Base-by-base conservation (phyloP, 2,329 filamentous ascomycete species). In the Lachnellula hyalina region DNA sequence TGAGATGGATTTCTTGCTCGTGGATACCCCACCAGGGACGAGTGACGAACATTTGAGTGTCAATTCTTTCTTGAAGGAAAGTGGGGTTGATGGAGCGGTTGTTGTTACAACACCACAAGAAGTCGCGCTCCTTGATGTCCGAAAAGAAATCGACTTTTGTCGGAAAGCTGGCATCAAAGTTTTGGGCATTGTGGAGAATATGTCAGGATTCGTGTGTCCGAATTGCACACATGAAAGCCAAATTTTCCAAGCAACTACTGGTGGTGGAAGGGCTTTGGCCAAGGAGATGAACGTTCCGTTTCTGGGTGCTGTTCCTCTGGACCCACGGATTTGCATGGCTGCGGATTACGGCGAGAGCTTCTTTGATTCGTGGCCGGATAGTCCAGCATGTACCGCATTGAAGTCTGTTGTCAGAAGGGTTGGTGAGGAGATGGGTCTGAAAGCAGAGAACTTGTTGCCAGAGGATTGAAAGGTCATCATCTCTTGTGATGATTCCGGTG, bases 311-410 rank as follows among this genome's bases (percentile, higher is more conserved):
- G 92, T 99, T 12, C 94, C 94, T 38, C 74, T 99, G 51, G 94
- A 99, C 67, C 93, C 94, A 3, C 79, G 93, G 59, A 96, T 99
- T 63, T 89, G 94, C 8, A 95, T 96, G 89, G 87, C 92, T 2
- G 96, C 93, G 68, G 94, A 99, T 71, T 96, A 89, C 71, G 94
- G 95, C 5, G 94, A 99, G 81, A 96, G 91, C 72, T 99, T 95
- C 73, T 89, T 97, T 67, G 92, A 97, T 67, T 86, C 85, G 23
- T 99, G 90, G 71, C 90, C 93, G 0, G 92, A 97, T 64, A 96
- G 90, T 63, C 93, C 94, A 35, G 92, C 94, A 1, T 96, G 90
- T 67, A 76, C 80, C 63, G 92, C 93, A 3, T 82, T 99, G 57
- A 86, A 84, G 73, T 77, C 78, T 36, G 92, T 99, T 9, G 92